Conservation (phyloP, 2,329 filamentous ascomycete genomes). For the Paradendryphiella salina region DNA sequence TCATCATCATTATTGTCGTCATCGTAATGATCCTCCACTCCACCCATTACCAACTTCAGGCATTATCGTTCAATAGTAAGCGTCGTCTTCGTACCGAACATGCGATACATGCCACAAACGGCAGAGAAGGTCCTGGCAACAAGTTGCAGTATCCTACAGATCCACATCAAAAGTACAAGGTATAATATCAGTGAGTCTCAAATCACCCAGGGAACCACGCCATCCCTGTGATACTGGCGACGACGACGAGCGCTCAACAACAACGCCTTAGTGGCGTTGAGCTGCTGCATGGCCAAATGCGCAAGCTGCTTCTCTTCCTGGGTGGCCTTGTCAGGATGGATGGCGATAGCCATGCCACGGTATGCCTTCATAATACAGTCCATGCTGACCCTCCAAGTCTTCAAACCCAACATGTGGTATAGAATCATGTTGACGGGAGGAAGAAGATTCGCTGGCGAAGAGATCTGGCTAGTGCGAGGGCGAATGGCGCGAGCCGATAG, state of each 20-base stretch:
- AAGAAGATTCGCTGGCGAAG: not conserved
- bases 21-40: no score
- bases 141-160: no score
- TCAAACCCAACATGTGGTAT: conserved; percentile 24
- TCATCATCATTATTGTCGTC: no score
- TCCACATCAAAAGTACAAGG: no score
- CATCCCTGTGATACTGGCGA: conserved; percentile 15
- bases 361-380: conserved; percentile 26
- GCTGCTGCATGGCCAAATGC: conserved; percentile 26
- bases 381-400: conserved; percentile 14
- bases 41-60: no score
- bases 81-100: no score
- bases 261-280: conserved; percentile 34
- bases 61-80: no score
- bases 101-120: no score
- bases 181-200: not conserved
- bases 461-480: not conserved
- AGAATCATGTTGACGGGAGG: conserved; percentile 19
- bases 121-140: no score
- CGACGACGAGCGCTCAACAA: conserved; percentile 19
- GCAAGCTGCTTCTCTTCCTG: conserved; percentile 18
- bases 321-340: conserved; percentile 30
- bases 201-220: conserved; percentile 14
- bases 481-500: not conserved
- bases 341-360: conserved; percentile 13